Evolutionary conservation across 164 flowering plant genomes (phyloP), one percentile per base, ranked within the genome.

Genomic region (Cinnamomum micranthum): DNA sequence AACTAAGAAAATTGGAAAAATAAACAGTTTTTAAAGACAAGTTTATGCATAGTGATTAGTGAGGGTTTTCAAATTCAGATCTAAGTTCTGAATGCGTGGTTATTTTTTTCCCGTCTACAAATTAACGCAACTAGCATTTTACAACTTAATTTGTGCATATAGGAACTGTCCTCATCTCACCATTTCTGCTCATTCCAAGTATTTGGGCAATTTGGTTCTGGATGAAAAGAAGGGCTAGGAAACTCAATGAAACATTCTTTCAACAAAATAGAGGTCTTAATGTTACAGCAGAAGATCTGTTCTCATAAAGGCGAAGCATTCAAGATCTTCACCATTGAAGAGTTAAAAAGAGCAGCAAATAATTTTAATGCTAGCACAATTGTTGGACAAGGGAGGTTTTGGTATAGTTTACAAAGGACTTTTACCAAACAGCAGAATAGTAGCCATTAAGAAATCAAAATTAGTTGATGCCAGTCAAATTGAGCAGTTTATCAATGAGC

Each of bases 381-480:
- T 20, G 22, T 77, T 47, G 77, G 77, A 4, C 35, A 50, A 66
- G 81, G 81, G 81, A 47, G 73, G 73, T 1, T 71, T 63, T 41
- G 77, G 76, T 19, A 78, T 68, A 23, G 80, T 77, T 33, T 73
- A 69, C 68, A 77, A 74, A 28, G 76, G 77, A 63, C 65, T 77
- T 55, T 51, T 77, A 4, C 41, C 63, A 12, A 68, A 78, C 22
- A 25, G 41, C 1, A 73, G 58, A 28, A 63, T 68, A 62, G 76
- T 77, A 10, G 80, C 80, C 2, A 77, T 73, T 28, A 74, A 81
- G 71, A 81, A 74, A 71, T 76, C 84, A 9, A 78, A 71, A 71
- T n/a, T 67, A 55, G 60, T 74, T 5, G 80, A 79, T 50, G 55
- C 76, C 25, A 68, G 13, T 24, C 84, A 81, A 58, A 74, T 81